These are phyloP conservation scores for Chlorella ohadii DNA, from an alignment of 139 green algal species.

Conservation along the genomic window DNA sequence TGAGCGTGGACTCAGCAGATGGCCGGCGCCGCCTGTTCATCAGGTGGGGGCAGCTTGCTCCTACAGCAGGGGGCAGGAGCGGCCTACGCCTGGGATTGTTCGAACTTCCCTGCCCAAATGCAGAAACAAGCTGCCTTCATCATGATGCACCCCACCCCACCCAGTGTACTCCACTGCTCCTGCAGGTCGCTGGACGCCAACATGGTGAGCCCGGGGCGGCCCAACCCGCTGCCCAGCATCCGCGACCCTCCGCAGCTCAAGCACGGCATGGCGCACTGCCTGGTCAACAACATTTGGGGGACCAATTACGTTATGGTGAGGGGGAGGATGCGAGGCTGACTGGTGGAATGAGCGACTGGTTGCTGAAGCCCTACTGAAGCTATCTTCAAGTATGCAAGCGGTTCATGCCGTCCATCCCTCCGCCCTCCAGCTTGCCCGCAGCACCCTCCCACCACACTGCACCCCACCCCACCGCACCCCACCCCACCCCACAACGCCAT, in stretches of 20 bases:
- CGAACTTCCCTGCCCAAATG: no score
- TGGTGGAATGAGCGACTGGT: no score
- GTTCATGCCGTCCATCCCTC: no score
- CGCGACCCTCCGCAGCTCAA: conserved; percentile 44
- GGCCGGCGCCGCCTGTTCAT: conserved; percentile 31
- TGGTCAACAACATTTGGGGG: conserved; percentile 66
- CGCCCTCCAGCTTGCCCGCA: no score
- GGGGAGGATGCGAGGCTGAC: no score
- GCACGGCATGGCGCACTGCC: conserved; percentile 51
- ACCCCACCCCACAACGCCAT: background rate
- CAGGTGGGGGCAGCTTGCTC: conserved; percentile 1
- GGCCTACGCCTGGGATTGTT: no score
- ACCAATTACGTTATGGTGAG: background rate
- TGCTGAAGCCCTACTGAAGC: no score
- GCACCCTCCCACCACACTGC: no score
- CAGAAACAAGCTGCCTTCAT: no score
- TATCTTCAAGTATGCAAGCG: no score
- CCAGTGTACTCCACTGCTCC: background rate
- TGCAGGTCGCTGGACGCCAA: conserved; percentile 57
- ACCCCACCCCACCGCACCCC: background rate
- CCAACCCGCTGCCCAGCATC: conserved; percentile 51
- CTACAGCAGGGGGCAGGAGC: no score
- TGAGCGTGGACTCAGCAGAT: conserved; percentile 41
- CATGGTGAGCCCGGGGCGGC: conserved; percentile 54
- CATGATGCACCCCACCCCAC: background rate